Base-by-base conservation (phyloP, 495 filamentous ascomycete species). In the Trypethelium eluteriae region DNA sequence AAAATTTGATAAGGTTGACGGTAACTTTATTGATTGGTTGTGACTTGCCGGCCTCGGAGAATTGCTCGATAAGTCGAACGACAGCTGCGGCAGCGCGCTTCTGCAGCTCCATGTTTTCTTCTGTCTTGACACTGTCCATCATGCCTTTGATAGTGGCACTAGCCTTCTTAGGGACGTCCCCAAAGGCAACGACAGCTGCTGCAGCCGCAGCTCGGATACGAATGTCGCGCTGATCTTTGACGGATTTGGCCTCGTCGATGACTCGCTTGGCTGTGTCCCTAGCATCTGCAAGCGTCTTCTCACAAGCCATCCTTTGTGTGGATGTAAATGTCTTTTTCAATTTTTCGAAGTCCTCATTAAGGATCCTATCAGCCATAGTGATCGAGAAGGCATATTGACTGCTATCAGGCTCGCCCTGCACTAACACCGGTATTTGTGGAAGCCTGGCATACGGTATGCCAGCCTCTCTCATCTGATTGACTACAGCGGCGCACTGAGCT, bases 61-160 rank as follows among this genome's bases (percentile, higher is more conserved):
- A 93, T 36, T 92, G 82, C 67, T 88, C 85, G n/a, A 98, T 86
- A n/a, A 97, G 82, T 25, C 83, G 79, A 5, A 91, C 89, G 39
- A 97, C 86, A 16, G 92, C 90, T 6, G 81, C 83, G 7, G 92
- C 91, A 35, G 95, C 96, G 38, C 93, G 90, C 69, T 86, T 85
- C 74, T 98, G 94, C 46, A 98, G 81, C 69, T 96, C 91, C 41
- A 88, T 74, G 70, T 93, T 97, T 71, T 98, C 93, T 76, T 98
- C 94, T 39, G 85, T 84, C 79, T 98, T 98, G 75, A 98, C 85
- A 73, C 93, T 97, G 71, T 98, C 94, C 93, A 98, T 98, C 76
- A 97, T 89, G 25, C 86, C 88, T 77, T 96, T 96, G 78, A 98
- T 97, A 18, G 96, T 86, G 41, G 85, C 82, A 63, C 87, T 89